These are phyloP conservation scores for Isatis lusitanica DNA, from an alignment of 441 rosid genomes.

Conservation along the genomic window DNA sequence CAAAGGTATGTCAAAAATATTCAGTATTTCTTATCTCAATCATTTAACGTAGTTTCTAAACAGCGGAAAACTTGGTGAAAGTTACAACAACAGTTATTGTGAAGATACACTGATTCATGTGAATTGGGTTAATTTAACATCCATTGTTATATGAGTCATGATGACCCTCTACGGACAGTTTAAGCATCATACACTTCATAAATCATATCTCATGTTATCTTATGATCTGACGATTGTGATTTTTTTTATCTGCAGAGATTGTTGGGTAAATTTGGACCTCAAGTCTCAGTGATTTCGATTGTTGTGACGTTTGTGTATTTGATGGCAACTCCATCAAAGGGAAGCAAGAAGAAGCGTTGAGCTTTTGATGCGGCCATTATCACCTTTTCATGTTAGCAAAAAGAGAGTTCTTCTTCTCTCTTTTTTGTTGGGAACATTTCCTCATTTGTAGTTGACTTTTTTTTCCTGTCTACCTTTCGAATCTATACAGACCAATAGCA, in stretches of 20 bases:
- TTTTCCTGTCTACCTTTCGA: background rate
- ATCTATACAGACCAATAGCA: slow-evolving; percentile 1
- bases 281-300: slow-evolving; percentile 67
- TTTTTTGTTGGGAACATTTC: background rate
- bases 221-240: slow-evolving; percentile 1
- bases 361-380: background rate
- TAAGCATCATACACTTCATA: background rate
- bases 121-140: background rate
- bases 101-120: background rate
- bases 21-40: background rate
- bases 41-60: background rate
- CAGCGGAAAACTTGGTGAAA: background rate
- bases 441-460: slow-evolving; percentile 16
- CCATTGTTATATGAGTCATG: background rate
- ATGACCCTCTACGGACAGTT: background rate
- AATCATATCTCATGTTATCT: background rate
- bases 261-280: slow-evolving; percentile 70
- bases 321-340: slow-evolving; percentile 59
- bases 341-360: slow-evolving; percentile 79
- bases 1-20: slow-evolving; percentile 53
- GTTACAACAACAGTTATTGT: background rate
- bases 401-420: background rate
- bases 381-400: background rate
- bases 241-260: slow-evolving; percentile 57
- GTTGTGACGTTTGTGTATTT: slow-evolving; percentile 66